A percentile compares a stretch with the other conserved stretches of the same genome.
phyloP scores from a whole-genome alignment of 345 rosid genomes.

The Geranium brycei region DNA sequence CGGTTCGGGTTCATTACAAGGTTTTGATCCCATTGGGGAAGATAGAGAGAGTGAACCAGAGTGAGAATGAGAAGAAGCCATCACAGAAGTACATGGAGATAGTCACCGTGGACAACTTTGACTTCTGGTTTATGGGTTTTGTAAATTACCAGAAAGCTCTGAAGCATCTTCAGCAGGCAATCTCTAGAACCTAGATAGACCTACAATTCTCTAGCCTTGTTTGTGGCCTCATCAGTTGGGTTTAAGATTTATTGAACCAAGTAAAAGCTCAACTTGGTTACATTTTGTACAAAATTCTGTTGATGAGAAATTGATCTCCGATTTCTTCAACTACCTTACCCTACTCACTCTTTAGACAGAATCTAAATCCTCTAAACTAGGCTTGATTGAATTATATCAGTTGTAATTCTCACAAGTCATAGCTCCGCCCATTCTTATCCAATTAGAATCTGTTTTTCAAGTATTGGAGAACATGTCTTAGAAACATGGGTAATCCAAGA shows the following conservation, averaged over 20 bases:
- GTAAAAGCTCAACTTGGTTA: slow-evolving; percentile 11
- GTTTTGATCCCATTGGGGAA: slow-evolving; percentile 45
- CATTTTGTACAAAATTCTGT: slow-evolving; percentile 11
- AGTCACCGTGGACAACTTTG: slow-evolving; percentile 50
- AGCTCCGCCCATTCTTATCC: too few species aligned
- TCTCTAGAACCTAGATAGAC: slow-evolving; percentile 13
- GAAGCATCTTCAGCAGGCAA: slow-evolving; percentile 39
- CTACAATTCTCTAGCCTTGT: not conserved
- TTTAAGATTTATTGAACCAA: not conserved
- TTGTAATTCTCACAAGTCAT: too few species aligned
- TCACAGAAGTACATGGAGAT: slow-evolving; percentile 61
- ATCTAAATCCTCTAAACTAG: too few species aligned
- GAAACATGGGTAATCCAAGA: too few species aligned
- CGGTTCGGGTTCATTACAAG: slow-evolving; percentile 26
- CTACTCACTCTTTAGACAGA: too few species aligned
- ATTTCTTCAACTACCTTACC: not conserved
- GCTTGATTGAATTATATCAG: too few species aligned
- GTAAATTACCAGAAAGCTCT: slow-evolving; percentile 55
- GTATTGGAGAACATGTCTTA: too few species aligned
- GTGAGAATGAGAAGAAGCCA: slow-evolving; percentile 47
- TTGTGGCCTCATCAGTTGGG: not conserved
- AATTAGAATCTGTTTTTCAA: too few species aligned
- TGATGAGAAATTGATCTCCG: not conserved
- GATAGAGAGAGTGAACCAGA: slow-evolving; percentile 40
- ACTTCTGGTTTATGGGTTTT: slow-evolving; percentile 95